Conservation (phyloP, 2,329 filamentous ascomycete genomes). For the Paraphaeosphaeria sporulosa region DNA sequence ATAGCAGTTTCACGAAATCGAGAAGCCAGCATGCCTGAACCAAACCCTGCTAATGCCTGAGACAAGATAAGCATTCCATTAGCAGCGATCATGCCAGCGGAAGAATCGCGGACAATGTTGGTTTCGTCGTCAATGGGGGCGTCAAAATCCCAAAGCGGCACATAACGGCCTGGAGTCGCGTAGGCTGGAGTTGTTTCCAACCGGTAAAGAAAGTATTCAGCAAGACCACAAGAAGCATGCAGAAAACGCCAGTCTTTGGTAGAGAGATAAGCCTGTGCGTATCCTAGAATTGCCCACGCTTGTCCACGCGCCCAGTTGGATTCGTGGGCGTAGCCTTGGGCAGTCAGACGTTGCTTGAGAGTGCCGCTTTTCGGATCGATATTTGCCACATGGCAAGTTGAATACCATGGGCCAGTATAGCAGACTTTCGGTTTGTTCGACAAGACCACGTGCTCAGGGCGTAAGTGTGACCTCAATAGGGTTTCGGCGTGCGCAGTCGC, state of each 20-base stretch:
- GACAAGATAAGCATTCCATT: conserved; percentile 46
- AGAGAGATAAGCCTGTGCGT: conserved; percentile 53
- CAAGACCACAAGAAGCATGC: conserved; percentile 50
- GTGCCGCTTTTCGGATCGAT: conserved; percentile 49
- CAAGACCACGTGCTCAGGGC: conserved; percentile 35
- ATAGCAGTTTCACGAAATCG: conserved; percentile 24
- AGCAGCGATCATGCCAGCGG: conserved; percentile 50
- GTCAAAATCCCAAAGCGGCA: conserved; percentile 59
- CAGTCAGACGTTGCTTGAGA: conserved; percentile 51
- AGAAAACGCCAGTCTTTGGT: conserved; percentile 51
- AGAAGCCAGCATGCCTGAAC: conserved; percentile 41
- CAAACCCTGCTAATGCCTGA: conserved; percentile 33
- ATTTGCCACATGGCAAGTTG: conserved; percentile 52
- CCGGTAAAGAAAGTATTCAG: conserved; percentile 54
- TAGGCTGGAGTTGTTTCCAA: conserved; percentile 38
- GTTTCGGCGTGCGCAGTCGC: conserved; percentile 53
- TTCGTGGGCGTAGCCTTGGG: conserved; percentile 52
- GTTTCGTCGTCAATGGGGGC: conserved; percentile 46
- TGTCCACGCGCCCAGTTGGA: conserved; percentile 56
- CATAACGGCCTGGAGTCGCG: conserved; percentile 27
- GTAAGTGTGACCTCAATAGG: conserved; percentile 51
- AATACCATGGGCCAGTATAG: conserved; percentile 33
- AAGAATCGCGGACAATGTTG: conserved; percentile 49
- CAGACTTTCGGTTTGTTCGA: conserved; percentile 13
- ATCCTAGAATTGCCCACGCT: conserved; percentile 56